Evolutionary conservation across 2,329 filamentous ascomycete species (phyloP).

Genomic region (Fusarium avenaceum): DNA sequence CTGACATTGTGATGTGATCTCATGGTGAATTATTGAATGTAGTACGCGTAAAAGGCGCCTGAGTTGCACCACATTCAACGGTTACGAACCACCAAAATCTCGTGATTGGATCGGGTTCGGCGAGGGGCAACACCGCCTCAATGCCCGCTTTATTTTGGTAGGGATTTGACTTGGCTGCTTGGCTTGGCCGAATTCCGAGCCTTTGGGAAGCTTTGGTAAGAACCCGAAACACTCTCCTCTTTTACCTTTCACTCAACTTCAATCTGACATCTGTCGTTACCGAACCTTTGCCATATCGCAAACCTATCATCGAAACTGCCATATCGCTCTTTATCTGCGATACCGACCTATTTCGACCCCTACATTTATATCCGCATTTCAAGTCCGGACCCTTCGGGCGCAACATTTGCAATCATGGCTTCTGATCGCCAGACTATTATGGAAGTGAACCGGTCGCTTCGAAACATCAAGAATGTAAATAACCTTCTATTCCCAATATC

Average conservation of each 20-base stretch:
- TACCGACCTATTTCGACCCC: not conserved
- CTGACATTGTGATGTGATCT: not conserved
- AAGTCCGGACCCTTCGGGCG: conserved; percentile 22
- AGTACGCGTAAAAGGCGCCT: conserved; percentile 9
- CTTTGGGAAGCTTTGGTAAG: conserved; percentile 8
- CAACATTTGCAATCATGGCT: conserved; percentile 55
- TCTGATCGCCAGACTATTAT: conserved; percentile 71
- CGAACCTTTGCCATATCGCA: conserved; percentile 16
- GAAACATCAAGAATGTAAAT: conserved; percentile 84
- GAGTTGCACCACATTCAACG: conserved; percentile 14
- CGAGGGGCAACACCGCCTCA: conserved; percentile 47
- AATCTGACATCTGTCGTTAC: conserved; percentile 25
- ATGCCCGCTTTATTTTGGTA: conserved; percentile 43
- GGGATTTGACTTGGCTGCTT: conserved; percentile 7
- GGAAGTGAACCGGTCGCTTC: conserved; percentile 85
- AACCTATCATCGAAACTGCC: conserved; percentile 2
- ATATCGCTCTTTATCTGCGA: not conserved
- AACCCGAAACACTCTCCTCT: conserved; percentile 30
- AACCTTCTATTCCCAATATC: not conserved
- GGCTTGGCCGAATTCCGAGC: conserved; percentile 20
- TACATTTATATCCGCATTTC: conserved; percentile 8
- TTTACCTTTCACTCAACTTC: conserved; percentile 20
- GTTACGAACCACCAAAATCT: conserved; percentile 20
- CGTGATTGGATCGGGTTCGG: conserved; percentile 37
- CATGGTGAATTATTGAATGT: not conserved